A percentile compares a stretch with the other conserved stretches of the same genome.
phyloP scores from a whole-genome alignment of 2,329 filamentous ascomycete species.

The Colletotrichum lindemuthianum region DNA sequence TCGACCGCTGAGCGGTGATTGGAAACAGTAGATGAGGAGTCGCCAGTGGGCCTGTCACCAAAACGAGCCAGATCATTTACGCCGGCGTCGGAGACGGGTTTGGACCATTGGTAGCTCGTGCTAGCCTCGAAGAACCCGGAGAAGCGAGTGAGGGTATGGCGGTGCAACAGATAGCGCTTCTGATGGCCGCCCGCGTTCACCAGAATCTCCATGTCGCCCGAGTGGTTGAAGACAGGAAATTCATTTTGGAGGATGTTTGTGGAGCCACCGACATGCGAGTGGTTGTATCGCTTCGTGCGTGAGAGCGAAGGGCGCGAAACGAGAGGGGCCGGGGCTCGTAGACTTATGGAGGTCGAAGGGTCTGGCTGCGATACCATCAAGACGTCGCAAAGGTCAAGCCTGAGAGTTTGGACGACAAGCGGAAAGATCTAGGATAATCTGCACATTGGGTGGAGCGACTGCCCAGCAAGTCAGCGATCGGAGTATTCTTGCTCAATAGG shows the following conservation, averaged over 20 bases:
- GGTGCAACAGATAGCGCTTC: constrained; percentile 87
- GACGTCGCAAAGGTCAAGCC: constrained; percentile 29
- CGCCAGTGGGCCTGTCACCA: constrained; percentile 53
- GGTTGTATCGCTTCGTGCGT: constrained; percentile 77
- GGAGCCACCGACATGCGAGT: constrained; percentile 80
- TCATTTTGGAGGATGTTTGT: constrained; percentile 83
- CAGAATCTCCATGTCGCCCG: constrained; percentile 91
- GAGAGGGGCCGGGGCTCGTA: constrained; percentile 70
- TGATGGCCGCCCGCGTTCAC: constrained; percentile 76
- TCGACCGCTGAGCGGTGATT: constrained; percentile 39
- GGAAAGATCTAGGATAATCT: constrained; percentile 17
- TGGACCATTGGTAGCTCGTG: constrained; percentile 82
- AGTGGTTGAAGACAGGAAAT: constrained; percentile 90
- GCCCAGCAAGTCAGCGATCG: too few relatives aligned
- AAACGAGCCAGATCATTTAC: constrained; percentile 63
- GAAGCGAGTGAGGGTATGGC: constrained; percentile 86
- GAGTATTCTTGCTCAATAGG: too few relatives aligned
- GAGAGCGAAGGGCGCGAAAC: constrained; percentile 69
- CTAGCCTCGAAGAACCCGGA: constrained; percentile 94
- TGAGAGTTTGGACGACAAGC: constrained; percentile 1
- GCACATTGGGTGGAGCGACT: constrained; percentile 17
- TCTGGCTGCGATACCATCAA: constrained; percentile 74
- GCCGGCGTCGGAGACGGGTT: constrained; percentile 44
- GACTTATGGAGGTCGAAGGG: constrained; percentile 61
- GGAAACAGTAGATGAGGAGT: constrained; percentile 23